A percentile compares a stretch with the other conserved stretches of the same genome.
phyloP scores from a whole-genome alignment of 345 rosid species.

The Corymbia maculata region DNA sequence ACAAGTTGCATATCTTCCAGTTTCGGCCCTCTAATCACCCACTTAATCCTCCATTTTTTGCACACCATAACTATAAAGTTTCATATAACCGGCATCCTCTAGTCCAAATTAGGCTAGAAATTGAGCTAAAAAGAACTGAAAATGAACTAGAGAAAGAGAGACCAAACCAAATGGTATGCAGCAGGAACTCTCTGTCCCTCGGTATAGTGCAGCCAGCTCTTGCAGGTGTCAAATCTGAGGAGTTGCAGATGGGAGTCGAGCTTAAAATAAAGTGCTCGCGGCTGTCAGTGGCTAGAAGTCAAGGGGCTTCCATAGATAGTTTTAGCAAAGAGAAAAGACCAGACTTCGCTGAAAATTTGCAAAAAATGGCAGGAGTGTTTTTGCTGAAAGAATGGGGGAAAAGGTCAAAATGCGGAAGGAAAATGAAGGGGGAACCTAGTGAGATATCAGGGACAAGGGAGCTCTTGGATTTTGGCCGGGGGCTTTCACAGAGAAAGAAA shows the following conservation, averaged over 20 bases:
- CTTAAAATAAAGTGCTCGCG: fast-evolving
- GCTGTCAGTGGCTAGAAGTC: fast-evolving
- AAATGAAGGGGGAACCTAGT: neutral
- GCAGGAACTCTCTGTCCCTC: neutral
- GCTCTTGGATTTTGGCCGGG: neutral
- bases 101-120: neutral
- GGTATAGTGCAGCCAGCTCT: neutral
- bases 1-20: neutral
- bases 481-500: neutral
- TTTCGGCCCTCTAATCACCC: neutral
- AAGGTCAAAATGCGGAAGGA: neutral
- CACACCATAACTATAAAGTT: too few species aligned
- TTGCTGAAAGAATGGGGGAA: neutral
- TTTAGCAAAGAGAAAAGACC: neutral
- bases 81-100: fast-evolving
- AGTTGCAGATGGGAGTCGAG: neutral
- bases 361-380: neutral
- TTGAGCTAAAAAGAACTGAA: neutral
- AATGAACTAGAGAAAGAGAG: neutral
- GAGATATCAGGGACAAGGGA: neutral
- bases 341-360: neutral
- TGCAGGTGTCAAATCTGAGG: neutral
- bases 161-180: fast-evolving
- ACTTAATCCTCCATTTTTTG: too few species aligned
- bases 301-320: neutral